Percentiles rank a stretch among this genome's conserved stretches.
Conservation (phyloP, 2,329 filamentous ascomycete species). For the Penicillium rolfsii region DNA sequence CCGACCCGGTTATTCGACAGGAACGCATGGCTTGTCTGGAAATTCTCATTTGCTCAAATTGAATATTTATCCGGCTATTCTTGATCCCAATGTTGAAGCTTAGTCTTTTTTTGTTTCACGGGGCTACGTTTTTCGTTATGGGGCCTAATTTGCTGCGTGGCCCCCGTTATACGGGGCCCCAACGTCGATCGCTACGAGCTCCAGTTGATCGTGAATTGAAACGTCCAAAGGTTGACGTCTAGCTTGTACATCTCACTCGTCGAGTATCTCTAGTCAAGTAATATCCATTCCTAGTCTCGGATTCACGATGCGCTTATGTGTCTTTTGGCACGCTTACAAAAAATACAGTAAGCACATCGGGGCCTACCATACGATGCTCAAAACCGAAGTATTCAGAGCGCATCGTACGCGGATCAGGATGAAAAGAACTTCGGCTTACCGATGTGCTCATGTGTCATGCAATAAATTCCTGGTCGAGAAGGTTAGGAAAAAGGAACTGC, state of each 20-base stretch:
- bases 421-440: too few relatives aligned
- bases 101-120: not conserved
- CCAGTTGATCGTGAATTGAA: not conserved
- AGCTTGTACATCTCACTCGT: not conserved
- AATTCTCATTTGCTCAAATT: slow-evolving; percentile 8
- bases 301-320: not conserved
- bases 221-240: not conserved
- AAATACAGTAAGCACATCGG: not conserved
- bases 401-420: too few relatives aligned
- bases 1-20: not conserved
- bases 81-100: not conserved
- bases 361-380: not conserved
- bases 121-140: not conserved
- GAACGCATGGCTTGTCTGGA: slow-evolving; percentile 10
- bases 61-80: slow-evolving; percentile 2
- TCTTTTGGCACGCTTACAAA: not conserved
- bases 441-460: not conserved
- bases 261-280: not conserved
- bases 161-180: not conserved
- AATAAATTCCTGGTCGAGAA: not conserved
- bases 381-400: not conserved
- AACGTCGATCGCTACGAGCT: not conserved
- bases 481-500: not conserved
- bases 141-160: not conserved
- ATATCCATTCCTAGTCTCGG: not conserved